These are phyloP conservation scores for Eutrema yunnanense DNA, from an alignment of 345 rosid species.

Conservation along the genomic window DNA sequence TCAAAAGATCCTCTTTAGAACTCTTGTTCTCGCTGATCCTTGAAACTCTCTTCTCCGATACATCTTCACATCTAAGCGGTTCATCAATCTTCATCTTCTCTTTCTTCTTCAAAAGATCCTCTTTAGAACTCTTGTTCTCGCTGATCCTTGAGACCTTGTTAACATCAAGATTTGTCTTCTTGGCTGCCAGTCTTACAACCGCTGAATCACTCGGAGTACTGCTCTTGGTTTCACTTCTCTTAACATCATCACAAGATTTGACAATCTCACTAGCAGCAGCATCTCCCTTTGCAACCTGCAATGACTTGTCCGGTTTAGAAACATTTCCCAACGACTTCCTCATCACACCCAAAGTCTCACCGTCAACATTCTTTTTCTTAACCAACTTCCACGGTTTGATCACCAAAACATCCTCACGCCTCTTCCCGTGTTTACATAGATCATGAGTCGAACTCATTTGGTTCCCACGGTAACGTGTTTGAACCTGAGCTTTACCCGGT, in stretches of 20 bases:
- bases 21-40: slow-evolving; percentile 18
- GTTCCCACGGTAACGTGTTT: slow-evolving; percentile 58
- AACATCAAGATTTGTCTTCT: slow-evolving; percentile 24
- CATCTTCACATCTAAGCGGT: slow-evolving; percentile 7
- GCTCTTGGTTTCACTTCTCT: slow-evolving; percentile 12
- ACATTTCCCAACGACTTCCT: slow-evolving; percentile 19
- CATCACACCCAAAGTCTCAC: slow-evolving; percentile 15
- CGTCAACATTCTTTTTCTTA: slow-evolving; percentile 18
- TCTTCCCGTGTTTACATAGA: slow-evolving; percentile 61
- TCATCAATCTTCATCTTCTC: slow-evolving; percentile 26
- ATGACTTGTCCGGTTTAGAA: slow-evolving; percentile 10
- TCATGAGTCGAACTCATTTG: slow-evolving; percentile 78
- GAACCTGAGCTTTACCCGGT: slow-evolving; percentile 24
- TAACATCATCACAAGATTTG: slow-evolving; percentile 11
- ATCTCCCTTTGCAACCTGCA: slow-evolving; percentile 26
- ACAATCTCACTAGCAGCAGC: slow-evolving; percentile 5
- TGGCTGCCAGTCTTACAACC: not conserved
- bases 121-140: slow-evolving; percentile 22
- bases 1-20: slow-evolving; percentile 23
- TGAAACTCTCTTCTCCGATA: slow-evolving; percentile 33
- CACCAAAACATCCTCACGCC: slow-evolving; percentile 33
- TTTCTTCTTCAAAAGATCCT: slow-evolving; percentile 28
- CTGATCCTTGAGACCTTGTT: slow-evolving; percentile 35
- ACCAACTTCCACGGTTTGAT: slow-evolving; percentile 31
- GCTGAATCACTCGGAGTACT: not conserved